Evolutionary conservation across 1,139 yeast genomes (phyloP).

Genomic region (Debaryomycetaceae sp.): DNA sequence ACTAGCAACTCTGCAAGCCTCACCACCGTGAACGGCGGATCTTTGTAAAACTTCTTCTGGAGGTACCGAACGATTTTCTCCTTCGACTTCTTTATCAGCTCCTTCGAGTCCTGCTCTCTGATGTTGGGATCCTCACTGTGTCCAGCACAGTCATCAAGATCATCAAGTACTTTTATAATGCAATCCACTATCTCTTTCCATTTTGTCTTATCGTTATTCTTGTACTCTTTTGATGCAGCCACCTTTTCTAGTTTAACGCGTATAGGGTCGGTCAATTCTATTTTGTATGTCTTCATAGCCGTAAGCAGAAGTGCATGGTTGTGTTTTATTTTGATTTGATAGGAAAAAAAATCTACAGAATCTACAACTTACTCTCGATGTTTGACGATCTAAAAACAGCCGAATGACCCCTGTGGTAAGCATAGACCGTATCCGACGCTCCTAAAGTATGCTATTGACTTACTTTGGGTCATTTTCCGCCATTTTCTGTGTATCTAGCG

Average conservation of each 20-base stretch:
- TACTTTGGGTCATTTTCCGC: no score
- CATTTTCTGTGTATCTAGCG: no score
- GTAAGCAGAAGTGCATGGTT: background rate
- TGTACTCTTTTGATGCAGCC: constrained; percentile 2
- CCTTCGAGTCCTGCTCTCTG: background rate
- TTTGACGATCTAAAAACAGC: no score
- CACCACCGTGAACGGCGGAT: constrained; percentile 59
- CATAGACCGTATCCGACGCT: no score
- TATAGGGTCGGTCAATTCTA: background rate
- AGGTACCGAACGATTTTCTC: constrained; percentile 14
- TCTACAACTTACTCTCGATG: no score
- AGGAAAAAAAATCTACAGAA: no score
- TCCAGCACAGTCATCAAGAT: constrained; percentile 5
- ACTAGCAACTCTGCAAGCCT: constrained; percentile 53
- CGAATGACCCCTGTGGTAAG: no score
- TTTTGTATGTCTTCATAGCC: background rate
- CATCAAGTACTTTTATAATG: background rate
- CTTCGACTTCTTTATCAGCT: constrained; percentile 9
- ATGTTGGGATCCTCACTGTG: constrained; percentile 13
- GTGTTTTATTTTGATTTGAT: background rate
- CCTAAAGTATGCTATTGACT: no score
- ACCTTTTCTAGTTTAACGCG: constrained; percentile 1
- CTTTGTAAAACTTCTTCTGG: constrained; percentile 19
- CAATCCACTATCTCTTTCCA: constrained; percentile 5
- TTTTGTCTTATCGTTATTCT: background rate